Percentiles rank a stretch among this genome's conserved stretches.
Evolutionary conservation across 2,329 filamentous ascomycete genomes (phyloP).

Genomic region (Pseudogymnoascus sp.): DNA sequence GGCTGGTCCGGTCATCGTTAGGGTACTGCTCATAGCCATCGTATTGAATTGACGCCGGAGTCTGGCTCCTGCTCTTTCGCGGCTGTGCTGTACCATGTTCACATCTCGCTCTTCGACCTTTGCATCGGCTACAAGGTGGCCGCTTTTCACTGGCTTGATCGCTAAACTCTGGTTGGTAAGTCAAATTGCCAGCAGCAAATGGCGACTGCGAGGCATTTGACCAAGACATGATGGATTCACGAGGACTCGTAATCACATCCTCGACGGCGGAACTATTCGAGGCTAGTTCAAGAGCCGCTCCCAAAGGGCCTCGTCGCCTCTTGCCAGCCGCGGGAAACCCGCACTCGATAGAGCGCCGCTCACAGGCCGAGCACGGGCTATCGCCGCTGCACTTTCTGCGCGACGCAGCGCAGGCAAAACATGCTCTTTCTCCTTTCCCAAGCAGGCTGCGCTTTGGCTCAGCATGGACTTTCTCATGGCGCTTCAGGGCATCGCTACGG

Average conservation of each 20-base stretch:
- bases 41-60: not conserved
- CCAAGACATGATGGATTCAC: conserved; percentile 13
- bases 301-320: not conserved
- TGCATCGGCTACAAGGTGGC: not conserved
- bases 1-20: not conserved
- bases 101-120: not conserved
- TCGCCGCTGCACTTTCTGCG: conserved; percentile 19
- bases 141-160: not conserved
- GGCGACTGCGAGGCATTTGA: not conserved
- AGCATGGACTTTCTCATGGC: conserved; percentile 20
- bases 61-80: not conserved
- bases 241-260: not conserved
- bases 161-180: not conserved
- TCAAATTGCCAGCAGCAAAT: not conserved
- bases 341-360: conserved; percentile 16
- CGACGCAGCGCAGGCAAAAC: conserved; percentile 17
- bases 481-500: conserved; percentile 18
- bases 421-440: conserved; percentile 17
- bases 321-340: conserved; percentile 11
- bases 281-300: not conserved
- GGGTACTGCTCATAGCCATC: not conserved
- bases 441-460: conserved; percentile 17
- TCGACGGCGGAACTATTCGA: not conserved
- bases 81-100: not conserved
- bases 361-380: conserved; percentile 15